A percentile compares a stretch with the other conserved stretches of the same genome.
Conservation (phyloP, 371 early-diverging fungal genomes). For the Actinomucor elegans region DNA sequence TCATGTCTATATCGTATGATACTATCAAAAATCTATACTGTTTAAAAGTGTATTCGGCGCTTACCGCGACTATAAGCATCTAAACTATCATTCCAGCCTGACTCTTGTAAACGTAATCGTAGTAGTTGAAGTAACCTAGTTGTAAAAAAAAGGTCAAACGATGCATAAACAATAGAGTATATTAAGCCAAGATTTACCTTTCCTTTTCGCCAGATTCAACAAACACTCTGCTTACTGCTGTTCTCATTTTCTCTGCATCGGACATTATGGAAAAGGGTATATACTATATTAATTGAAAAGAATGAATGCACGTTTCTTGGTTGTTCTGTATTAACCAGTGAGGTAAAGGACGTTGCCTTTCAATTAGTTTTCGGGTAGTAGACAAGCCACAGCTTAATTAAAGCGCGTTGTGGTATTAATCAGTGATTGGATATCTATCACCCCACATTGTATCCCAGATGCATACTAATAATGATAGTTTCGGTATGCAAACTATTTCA, state of each 20-base stretch:
- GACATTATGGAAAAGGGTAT: neutral
- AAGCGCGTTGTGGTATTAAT: too few relatives aligned
- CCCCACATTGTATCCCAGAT: too few relatives aligned
- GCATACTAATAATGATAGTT: too few relatives aligned
- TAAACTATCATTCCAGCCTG: slow-evolving; percentile 33
- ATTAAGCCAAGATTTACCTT: too few relatives aligned
- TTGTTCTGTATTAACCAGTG: neutral
- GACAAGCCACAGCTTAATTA: too few relatives aligned
- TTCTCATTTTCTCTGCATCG: slow-evolving; percentile 20
- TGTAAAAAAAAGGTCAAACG: neutral
- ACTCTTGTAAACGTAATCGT: slow-evolving; percentile 21
- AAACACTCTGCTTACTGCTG: slow-evolving; percentile 21
- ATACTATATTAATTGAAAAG: neutral
- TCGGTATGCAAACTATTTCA: too few relatives aligned
- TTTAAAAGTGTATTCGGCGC: neutral
- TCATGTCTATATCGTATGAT: slow-evolving; percentile 1
- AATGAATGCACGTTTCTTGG: neutral
- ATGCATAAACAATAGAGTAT: neutral
- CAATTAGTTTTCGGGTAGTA: too few relatives aligned
- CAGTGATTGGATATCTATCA: too few relatives aligned
- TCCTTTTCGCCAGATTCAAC: slow-evolving; percentile 35
- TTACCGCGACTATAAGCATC: slow-evolving; percentile 33
- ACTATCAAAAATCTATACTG: neutral
- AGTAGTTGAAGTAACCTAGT: slow-evolving; percentile 23
- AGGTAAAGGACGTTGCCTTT: too few relatives aligned